Base-by-base conservation (phyloP, 768 basidiomycete genomes). In the Calvatia gigantea region DNA sequence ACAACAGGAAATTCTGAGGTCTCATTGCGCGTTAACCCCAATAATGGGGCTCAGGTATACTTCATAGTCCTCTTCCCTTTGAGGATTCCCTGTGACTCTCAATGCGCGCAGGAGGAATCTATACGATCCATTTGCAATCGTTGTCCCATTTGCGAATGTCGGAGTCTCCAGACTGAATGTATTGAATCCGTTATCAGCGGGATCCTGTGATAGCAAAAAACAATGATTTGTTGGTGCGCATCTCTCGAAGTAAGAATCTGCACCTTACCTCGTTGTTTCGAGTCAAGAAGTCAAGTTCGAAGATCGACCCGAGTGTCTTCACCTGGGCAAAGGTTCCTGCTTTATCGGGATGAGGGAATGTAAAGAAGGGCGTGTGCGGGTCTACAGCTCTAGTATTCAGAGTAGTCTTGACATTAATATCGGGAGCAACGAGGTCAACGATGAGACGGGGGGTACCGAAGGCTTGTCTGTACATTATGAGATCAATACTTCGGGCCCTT, bases 391-490 rank as follows among this genome's bases (percentile, higher is more conserved):
- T 70, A n/a, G 63, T 63, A 51, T 69, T 70, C 48, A 80, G 61
- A 1, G 75, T 78, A 1, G 73, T 69, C 4, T 58, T 69, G 58
- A 83, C 65, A 17, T 72, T 66, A 61, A 74, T 71, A 57, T 73
- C 61, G 1, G 76, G 48, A 27, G 67, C 66, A 1, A 84, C 82
- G 12, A 84, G 73, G 58, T 84, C 82, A 14, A 78, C 60, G 12
- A 73, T 70, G 41, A 83, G 59, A 12, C 65, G 51, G 2, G 79
- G 72, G 2, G 81, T 78, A 15, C 84, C 84, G 54, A 84, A 83
- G 0, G 70, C 71, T 33, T 38, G 29, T 33, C 48, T 59, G 43
- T 17, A 59, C n/a, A 54, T 33, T 6, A 25, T 29, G 11, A n/a
- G 17, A 52, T 35, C 15, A 28, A 25, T 27, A 21, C 1, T 31